These are phyloP conservation scores for Pyronema domesticum DNA, from an alignment of 495 filamentous ascomycete genomes.

Conservation along the genomic window DNA sequence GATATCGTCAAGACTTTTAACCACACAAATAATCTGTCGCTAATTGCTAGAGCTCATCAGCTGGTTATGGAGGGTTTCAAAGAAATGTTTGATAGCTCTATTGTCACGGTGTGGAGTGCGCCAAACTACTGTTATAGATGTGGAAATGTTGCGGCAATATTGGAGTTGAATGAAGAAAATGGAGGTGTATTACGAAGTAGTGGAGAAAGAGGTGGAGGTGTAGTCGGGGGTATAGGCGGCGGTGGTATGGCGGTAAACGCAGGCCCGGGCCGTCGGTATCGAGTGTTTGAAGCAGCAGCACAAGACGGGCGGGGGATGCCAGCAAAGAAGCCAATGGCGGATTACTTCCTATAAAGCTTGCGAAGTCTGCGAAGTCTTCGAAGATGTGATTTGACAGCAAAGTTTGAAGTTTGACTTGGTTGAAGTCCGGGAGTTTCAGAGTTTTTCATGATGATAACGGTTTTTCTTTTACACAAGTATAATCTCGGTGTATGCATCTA, in stretches of 20 bases:
- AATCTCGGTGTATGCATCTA: background rate
- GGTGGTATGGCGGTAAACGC: slow-evolving; percentile 29
- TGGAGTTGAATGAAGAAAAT: slow-evolving; percentile 85
- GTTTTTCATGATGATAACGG: too few species aligned
- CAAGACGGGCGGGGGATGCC: slow-evolving; percentile 97
- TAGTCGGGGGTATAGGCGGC: slow-evolving; percentile 10
- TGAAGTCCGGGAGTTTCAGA: too few species aligned
- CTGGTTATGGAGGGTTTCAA: slow-evolving; percentile 99
- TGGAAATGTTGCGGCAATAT: slow-evolving; percentile 86
- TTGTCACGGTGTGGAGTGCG: slow-evolving; percentile 93
- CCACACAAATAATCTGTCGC: slow-evolving; percentile 70
- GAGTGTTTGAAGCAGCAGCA: slow-evolving; percentile 91
- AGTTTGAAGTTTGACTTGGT: too few species aligned
- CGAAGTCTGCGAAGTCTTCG: background rate
- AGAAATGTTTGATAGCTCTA: slow-evolving; percentile 90
- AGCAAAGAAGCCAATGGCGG: slow-evolving; percentile 92
- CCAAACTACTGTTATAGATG: slow-evolving; percentile 98
- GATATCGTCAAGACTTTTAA: slow-evolving; percentile 96
- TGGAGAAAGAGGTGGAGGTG: slow-evolving; percentile 43
- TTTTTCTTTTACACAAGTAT: too few species aligned
- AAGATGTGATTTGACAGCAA: too few species aligned
- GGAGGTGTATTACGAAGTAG: slow-evolving; percentile 63
- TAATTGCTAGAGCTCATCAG: slow-evolving; percentile 90
- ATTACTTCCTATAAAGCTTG: slow-evolving; percentile 59
- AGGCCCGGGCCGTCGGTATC: slow-evolving; percentile 77